Percentiles rank a stretch among this genome's conserved stretches.
Evolutionary conservation across 495 filamentous ascomycete genomes (phyloP).

Genomic region (Chaetomium fimeti): DNA sequence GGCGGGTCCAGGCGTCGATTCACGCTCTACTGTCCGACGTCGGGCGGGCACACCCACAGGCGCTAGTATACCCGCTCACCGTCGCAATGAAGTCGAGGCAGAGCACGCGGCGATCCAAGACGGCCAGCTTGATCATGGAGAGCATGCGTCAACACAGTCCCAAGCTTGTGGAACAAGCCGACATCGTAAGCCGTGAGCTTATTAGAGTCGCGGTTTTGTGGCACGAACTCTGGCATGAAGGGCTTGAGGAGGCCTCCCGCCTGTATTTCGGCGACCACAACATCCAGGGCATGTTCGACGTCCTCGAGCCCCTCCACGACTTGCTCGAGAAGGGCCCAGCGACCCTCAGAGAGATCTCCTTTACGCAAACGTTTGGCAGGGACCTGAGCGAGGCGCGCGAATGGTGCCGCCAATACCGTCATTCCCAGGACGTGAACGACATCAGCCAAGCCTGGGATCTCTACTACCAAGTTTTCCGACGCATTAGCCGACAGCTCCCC

Average conservation of each 20-base stretch:
- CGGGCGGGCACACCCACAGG: conserved; percentile 89
- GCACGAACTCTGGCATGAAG: conserved; percentile 99
- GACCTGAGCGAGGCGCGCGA: conserved; percentile 92
- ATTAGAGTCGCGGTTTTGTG: conserved; percentile 95
- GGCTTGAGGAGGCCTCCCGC: conserved; percentile 93
- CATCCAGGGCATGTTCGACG: conserved; percentile 93
- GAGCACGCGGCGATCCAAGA: conserved; percentile 74
- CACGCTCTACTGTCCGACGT: conserved; percentile 89
- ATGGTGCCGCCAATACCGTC: conserved; percentile 88
- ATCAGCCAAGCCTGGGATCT: conserved; percentile 98
- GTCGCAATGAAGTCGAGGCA: conserved; percentile 90
- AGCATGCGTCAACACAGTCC: conserved; percentile 94
- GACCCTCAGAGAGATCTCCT: conserved; percentile 92
- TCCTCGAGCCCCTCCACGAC: conserved; percentile 85
- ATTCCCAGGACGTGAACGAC: conserved; percentile 83
- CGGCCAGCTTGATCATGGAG: conserved; percentile 91
- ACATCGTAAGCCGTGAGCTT: conserved; percentile 88
- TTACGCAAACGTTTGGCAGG: conserved; percentile 94
- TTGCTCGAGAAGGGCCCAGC: conserved; percentile 85
- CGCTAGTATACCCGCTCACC: conserved; percentile 98
- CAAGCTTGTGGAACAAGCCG: conserved; percentile 92
- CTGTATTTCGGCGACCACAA: conserved; percentile 92
- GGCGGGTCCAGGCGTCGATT: conserved; percentile 78
- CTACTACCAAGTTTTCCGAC: conserved; percentile 95
- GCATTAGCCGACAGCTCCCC: conserved; percentile 89